Percentiles rank a stretch among this genome's conserved stretches.
Conservation (phyloP, 768 basidiomycete genomes). For the Hygrocybe coccinea region DNA sequence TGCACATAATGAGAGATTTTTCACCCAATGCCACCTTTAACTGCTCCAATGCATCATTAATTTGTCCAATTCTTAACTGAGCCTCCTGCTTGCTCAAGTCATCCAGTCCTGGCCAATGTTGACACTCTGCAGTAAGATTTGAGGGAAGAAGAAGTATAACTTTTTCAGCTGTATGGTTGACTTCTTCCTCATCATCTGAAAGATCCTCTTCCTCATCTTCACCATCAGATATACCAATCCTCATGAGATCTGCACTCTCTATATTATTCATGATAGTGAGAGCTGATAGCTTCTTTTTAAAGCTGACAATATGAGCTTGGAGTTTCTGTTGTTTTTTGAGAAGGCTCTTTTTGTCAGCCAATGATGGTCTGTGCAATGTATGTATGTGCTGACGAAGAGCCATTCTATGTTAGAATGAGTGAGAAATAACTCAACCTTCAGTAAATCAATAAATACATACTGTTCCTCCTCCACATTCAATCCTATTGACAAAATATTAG, state of each 20-base stretch:
- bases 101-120: constrained; percentile 8
- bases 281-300: neutral
- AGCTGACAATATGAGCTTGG: neutral
- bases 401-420: neutral
- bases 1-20: no score
- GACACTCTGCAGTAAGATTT: constrained; percentile 5
- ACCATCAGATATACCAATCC: neutral
- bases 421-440: neutral
- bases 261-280: neutral
- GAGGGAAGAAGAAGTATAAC: constrained; percentile 5
- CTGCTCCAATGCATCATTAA: no score
- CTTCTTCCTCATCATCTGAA: neutral
- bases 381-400: neutral
- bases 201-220: constrained; percentile 4
- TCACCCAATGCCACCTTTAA: neutral
- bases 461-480: constrained; percentile 2
- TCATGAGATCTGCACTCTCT: constrained; percentile 1
- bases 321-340: neutral
- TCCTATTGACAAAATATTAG: neutral
- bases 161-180: neutral
- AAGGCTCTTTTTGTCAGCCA: neutral
- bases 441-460: constrained; percentile 1
- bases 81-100: no score
- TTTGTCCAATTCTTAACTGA: no score
- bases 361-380: neutral